Conservation (phyloP, 352 stramenopile genomes). For the Globisporangium perplexum region DNA sequence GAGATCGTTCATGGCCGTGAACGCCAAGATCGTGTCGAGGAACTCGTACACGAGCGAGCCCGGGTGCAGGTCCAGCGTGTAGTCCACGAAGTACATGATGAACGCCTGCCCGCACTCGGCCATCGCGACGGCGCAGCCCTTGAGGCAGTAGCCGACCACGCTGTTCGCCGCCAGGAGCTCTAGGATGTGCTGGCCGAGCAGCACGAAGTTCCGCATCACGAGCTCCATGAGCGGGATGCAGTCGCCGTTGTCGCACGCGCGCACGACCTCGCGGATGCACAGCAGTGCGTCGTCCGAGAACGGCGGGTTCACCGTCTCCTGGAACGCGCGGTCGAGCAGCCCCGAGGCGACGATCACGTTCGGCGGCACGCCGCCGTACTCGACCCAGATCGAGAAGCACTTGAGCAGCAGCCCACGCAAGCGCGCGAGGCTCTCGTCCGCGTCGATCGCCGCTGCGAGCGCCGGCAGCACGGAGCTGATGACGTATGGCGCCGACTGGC, state of each 20-base stretch:
- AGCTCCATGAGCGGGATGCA: slow-evolving; percentile 71
- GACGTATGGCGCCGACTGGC: slow-evolving; percentile 55
- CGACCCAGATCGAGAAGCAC: slow-evolving; percentile 68
- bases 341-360: slow-evolving; percentile 53
- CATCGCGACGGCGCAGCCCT: slow-evolving; percentile 46
- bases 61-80: slow-evolving; percentile 48
- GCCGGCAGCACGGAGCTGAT: slow-evolving; percentile 51
- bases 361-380: slow-evolving; percentile 53
- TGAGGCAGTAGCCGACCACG: slow-evolving; percentile 38
- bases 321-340: slow-evolving; percentile 55
- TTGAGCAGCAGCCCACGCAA: slow-evolving; percentile 51
- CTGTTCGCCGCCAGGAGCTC: slow-evolving; percentile 24
- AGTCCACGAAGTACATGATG: slow-evolving; percentile 78
- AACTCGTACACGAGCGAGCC: slow-evolving; percentile 74
- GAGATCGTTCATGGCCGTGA: slow-evolving; percentile 60
- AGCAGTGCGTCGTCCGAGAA: slow-evolving; percentile 46
- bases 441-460: slow-evolving; percentile 52
- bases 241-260: slow-evolving; percentile 40
- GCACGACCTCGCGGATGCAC: slow-evolving; percentile 66
- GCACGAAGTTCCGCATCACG: slow-evolving; percentile 76
- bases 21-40: slow-evolving; percentile 58
- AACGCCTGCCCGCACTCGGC: slow-evolving; percentile 74
- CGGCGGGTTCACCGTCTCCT: slow-evolving; percentile 31
- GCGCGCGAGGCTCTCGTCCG: slow-evolving; percentile 33
- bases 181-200: slow-evolving; percentile 51